These are phyloP conservation scores for Toxicodendron radicans DNA, from an alignment of 345 rosid genomes.

Conservation along the genomic window DNA sequence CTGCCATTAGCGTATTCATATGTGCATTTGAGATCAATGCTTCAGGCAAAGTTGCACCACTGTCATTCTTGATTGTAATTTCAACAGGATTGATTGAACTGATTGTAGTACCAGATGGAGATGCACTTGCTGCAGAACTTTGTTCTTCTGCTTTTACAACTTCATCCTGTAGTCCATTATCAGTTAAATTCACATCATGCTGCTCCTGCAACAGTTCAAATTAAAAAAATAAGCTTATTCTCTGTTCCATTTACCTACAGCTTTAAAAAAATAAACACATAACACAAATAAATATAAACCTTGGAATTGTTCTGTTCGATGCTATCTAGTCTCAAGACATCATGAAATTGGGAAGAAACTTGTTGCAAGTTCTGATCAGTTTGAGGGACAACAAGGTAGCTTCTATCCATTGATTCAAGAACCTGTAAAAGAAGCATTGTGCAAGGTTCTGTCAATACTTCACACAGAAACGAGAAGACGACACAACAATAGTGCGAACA, in stretches of 20 bases:
- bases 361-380: slow-evolving; percentile 58
- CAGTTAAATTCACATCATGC: slow-evolving; percentile 31
- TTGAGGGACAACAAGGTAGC: slow-evolving; percentile 41
- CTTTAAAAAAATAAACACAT: slow-evolving; percentile 3
- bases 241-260: slow-evolving; percentile 7
- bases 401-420: slow-evolving; percentile 50
- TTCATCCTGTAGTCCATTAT: slow-evolving; percentile 45
- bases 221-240: slow-evolving; percentile 17
- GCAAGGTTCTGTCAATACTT: background rate
- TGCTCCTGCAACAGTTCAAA: slow-evolving; percentile 47
- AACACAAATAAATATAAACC: slow-evolving; percentile 42
- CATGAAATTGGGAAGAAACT: slow-evolving; percentile 71
- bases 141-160: slow-evolving; percentile 51
- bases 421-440: slow-evolving; percentile 43
- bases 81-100: slow-evolving; percentile 37
- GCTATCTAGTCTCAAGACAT: slow-evolving; percentile 48
- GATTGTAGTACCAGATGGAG: slow-evolving; percentile 38
- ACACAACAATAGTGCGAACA: slow-evolving; percentile 7
- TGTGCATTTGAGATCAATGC: slow-evolving; percentile 40
- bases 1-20: slow-evolving; percentile 31
- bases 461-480: background rate
- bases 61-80: slow-evolving; percentile 30
- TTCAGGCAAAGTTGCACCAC: slow-evolving; percentile 39
- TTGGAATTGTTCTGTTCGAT: slow-evolving; percentile 45
- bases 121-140: slow-evolving; percentile 38